phyloP scores from a whole-genome alignment of 495 filamentous ascomycete genomes.

The Evansstolkia leycettana region DNA sequence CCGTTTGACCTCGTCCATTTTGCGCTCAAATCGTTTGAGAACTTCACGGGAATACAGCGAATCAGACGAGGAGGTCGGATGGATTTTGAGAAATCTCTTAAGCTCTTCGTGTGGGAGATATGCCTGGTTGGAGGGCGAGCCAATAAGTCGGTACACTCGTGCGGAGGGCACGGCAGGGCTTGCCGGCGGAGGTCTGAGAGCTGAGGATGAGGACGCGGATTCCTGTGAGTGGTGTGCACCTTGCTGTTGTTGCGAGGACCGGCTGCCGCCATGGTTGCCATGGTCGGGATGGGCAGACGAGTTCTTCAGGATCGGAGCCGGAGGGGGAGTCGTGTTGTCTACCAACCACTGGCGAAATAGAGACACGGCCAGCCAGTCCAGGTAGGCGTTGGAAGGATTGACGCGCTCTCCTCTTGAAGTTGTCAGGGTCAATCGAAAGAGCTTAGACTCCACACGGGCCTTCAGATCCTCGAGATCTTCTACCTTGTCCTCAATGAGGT shows the following conservation, averaged over 20 bases:
- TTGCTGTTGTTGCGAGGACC: conserved; percentile 7
- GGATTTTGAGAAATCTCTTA: conserved; percentile 72
- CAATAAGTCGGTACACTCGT: conserved; percentile 60
- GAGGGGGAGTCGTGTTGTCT: conserved; percentile 67
- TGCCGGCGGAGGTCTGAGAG: conserved; percentile 2
- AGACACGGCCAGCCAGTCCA: conserved; percentile 77
- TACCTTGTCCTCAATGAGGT: conserved; percentile 84
- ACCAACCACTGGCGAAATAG: conserved; percentile 86
- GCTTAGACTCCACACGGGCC: conserved; percentile 54
- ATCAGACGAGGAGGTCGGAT: conserved; percentile 32
- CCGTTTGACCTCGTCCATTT: conserved; percentile 76
- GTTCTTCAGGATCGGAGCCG: conserved; percentile 35
- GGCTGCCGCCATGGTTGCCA: conserved; percentile 15
- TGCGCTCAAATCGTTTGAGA: conserved; percentile 67
- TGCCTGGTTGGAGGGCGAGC: conserved; percentile 38
- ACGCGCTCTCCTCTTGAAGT: conserved; percentile 74
- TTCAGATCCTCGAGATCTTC: conserved; percentile 67
- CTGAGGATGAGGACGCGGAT: conserved; percentile 3
- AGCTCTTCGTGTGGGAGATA: conserved; percentile 79
- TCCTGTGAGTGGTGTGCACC: conserved; percentile 6
- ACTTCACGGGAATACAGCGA: conserved; percentile 64
- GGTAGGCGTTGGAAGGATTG: conserved; percentile 59
- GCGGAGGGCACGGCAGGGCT: conserved; percentile 30
- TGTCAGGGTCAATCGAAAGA: conserved; percentile 69
- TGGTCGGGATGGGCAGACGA: conserved; percentile 9